These are phyloP conservation scores for Daldinia sp. DNA, from an alignment of 2,329 filamentous ascomycete genomes.

Conservation along the genomic window DNA sequence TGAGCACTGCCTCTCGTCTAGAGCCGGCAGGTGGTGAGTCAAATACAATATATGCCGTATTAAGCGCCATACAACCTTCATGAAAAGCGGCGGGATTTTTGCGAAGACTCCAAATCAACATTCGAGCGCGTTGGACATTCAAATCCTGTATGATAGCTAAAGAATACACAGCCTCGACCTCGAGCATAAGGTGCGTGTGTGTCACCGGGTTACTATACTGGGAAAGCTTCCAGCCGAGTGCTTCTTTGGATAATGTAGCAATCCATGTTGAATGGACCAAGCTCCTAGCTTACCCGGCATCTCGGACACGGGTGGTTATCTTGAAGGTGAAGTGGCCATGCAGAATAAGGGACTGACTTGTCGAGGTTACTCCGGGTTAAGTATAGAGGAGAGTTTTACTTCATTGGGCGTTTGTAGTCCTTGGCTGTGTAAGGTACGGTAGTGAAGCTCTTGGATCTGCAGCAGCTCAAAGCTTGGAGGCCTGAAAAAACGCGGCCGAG, in stretches of 20 bases:
- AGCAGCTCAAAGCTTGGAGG: conserved; percentile 37
- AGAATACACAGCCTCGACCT: conserved; percentile 22
- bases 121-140: conserved; percentile 9
- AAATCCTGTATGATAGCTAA: conserved; percentile 15
- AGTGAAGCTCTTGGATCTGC: conserved; percentile 38
- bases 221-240: conserved; percentile 25
- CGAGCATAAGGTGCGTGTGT: conserved; percentile 17
- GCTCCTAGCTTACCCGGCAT: conserved; percentile 24
- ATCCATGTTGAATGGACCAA: conserved; percentile 28
- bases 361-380: conserved; percentile 10
- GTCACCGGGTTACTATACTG: conserved; percentile 33
- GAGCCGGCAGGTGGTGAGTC: conserved; percentile 35
- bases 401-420: conserved; percentile 19
- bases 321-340: conserved; percentile 21
- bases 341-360: conserved; percentile 16
- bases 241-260: conserved; percentile 19
- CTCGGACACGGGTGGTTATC: conserved; percentile 27
- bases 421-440: conserved; percentile 39
- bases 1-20: conserved; percentile 35
- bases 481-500: conserved; percentile 20
- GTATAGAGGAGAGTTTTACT: conserved; percentile 15
- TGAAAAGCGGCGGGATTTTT: conserved; percentile 32
- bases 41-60: conserved; percentile 10
- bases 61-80: conserved; percentile 13
- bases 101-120: conserved; percentile 15